phyloP scores from a whole-genome alignment of 441 rosid species.

The Populus tomentosa region DNA sequence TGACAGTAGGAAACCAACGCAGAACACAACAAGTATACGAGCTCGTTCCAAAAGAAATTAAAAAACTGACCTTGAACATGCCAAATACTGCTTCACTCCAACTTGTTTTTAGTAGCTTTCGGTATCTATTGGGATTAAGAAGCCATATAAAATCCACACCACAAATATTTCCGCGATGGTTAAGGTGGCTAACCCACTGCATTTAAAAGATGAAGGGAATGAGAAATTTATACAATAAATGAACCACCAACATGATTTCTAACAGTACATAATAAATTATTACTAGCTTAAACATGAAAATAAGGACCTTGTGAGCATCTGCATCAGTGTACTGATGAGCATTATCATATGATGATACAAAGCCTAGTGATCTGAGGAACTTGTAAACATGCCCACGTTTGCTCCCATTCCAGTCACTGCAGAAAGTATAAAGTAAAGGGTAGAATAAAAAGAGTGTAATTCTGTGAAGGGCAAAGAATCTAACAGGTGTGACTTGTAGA shows the following conservation, averaged over 20 bases:
- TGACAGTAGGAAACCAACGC: neutral
- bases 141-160: conserved; percentile 99
- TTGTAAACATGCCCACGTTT: conserved; percentile 86
- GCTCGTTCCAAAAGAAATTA: neutral
- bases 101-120: conserved; percentile 64
- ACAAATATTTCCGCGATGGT: conserved; percentile 81
- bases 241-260: neutral
- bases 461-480: neutral
- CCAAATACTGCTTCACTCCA: conserved; percentile 90
- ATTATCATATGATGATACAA: conserved; percentile 80
- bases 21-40: neutral
- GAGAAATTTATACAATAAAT: neutral
- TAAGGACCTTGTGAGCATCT: conserved; percentile 80
- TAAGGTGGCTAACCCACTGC: conserved; percentile 92
- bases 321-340: conserved; percentile 86
- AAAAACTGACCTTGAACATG: conserved; percentile 69
- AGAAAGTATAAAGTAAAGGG: neutral
- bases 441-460: conserved; percentile 9
- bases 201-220: conserved; percentile 16
- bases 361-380: conserved; percentile 82
- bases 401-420: conserved; percentile 92
- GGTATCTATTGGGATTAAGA: conserved; percentile 72
- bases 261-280: neutral
- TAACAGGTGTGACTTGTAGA: neutral
- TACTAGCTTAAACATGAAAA: conserved; percentile 9